Evolutionary conservation across 2,329 filamentous ascomycete species (phyloP).

Genomic region (Ascochyta fabae): DNA sequence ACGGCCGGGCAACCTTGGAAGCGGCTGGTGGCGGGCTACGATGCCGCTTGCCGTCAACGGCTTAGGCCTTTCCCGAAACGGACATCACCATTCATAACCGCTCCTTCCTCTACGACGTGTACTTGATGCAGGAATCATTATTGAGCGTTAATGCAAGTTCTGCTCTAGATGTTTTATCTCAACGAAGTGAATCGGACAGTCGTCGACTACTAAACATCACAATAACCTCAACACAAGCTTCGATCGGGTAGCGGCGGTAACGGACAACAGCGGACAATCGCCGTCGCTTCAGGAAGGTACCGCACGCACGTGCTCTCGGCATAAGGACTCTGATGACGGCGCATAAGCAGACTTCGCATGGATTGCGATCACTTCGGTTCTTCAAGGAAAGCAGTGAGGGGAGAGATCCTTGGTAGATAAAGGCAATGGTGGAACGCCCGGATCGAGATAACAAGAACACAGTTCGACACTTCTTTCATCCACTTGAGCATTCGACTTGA

Average conservation of each 20-base stretch:
- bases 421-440: constrained; percentile 5
- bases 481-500: background rate
- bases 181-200: background rate
- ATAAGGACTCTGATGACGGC: constrained; percentile 33
- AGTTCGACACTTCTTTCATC: background rate
- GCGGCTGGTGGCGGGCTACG: constrained; percentile 25
- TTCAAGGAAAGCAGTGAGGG: constrained; percentile 25
- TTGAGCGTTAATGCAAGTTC: no score
- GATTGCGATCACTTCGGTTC: constrained; percentile 25
- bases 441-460: constrained; percentile 2
- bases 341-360: constrained; percentile 21
- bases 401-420: constrained; percentile 23
- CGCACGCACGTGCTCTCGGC: constrained; percentile 34
- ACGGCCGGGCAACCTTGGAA: constrained; percentile 1
- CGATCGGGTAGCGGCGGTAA: constrained; percentile 22
- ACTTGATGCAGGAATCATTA: background rate
- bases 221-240: background rate
- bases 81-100: background rate
- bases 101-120: background rate
- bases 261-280: constrained; percentile 27
- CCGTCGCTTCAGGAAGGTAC: constrained; percentile 23
- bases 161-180: no score
- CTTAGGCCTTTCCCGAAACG: constrained; percentile 7
- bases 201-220: background rate
- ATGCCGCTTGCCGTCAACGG: constrained; percentile 1